phyloP scores from a whole-genome alignment of 148 eudicot genomes.

The Persicaria tinctoria region DNA sequence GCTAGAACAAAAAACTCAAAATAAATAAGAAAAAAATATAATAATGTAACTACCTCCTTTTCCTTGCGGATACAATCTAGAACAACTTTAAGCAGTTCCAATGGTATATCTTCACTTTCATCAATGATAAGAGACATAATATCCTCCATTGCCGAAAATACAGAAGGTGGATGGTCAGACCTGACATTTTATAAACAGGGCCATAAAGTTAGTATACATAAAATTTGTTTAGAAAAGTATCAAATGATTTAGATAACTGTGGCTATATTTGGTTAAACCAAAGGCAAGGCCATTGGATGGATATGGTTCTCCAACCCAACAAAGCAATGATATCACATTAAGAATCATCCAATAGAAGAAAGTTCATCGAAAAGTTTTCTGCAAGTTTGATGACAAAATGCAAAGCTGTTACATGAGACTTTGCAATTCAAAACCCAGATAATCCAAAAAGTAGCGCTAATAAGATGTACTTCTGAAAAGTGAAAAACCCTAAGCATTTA shows the following conservation, averaged over 20 bases:
- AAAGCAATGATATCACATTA: not conserved
- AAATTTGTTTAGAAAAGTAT: not conserved
- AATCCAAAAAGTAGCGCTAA: not conserved
- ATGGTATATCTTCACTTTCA: conserved; percentile 62
- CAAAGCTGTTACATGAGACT: not conserved
- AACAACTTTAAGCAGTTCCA: conserved; percentile 50
- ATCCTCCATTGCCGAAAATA: conserved; percentile 49
- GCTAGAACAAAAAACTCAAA: not conserved
- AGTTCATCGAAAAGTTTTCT: not conserved
- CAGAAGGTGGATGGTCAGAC: conserved; percentile 45
- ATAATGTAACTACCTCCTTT: conserved; percentile 42
- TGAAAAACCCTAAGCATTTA: not conserved
- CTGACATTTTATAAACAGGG: conserved; percentile 21
- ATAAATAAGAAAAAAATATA: not conserved
- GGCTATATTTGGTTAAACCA: not conserved
- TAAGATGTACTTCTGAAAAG: not conserved
- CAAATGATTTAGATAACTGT: not conserved
- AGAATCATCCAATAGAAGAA: not conserved
- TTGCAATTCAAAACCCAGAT: not conserved
- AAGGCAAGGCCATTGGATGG: not conserved
- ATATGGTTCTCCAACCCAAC: not conserved
- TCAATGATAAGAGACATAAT: conserved; percentile 64
- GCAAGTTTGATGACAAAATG: conserved; percentile 1
- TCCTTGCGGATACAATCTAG: conserved; percentile 51
- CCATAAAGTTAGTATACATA: not conserved